Evolutionary conservation across 2,329 filamentous ascomycete genomes (phyloP).

Genomic region (Clarireedia homoeocarpa): DNA sequence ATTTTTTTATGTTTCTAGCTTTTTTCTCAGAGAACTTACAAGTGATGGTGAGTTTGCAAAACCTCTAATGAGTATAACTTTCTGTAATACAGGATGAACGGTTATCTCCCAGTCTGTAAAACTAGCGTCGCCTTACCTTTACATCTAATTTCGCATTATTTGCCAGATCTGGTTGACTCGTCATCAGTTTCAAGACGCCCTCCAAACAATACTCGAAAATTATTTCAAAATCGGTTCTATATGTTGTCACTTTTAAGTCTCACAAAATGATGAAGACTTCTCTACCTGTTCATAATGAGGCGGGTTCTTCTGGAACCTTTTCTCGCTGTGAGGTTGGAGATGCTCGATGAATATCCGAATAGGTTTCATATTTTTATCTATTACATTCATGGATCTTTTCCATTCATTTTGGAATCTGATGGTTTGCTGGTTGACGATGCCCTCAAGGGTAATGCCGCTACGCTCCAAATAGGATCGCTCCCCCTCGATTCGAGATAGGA

Average conservation of each 20-base stretch:
- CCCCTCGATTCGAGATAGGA: conserved; percentile 5
- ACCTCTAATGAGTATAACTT: not conserved
- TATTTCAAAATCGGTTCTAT: not conserved
- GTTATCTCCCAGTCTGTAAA: not conserved
- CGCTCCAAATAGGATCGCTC: conserved; percentile 10
- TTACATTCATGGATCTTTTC: conserved; percentile 5
- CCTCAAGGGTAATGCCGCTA: conserved; percentile 3
- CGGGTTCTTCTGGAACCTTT: not conserved
- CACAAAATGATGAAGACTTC: not conserved
- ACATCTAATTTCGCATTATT: not conserved
- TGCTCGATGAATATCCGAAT: not conserved
- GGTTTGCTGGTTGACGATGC: conserved; percentile 9
- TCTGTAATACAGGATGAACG: not conserved
- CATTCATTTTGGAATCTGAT: conserved; percentile 12
- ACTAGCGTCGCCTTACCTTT: not conserved
- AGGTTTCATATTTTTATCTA: not conserved
- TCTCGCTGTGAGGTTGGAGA: not conserved
- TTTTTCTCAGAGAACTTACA: not conserved
- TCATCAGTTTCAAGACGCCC: not conserved
- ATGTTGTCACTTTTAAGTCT: not conserved
- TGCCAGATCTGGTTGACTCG: not conserved
- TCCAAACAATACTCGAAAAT: not conserved
- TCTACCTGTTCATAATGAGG: not conserved
- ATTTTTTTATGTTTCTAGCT: not conserved
- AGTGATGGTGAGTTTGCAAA: conserved; percentile 2